Base-by-base conservation (phyloP, 2,329 filamentous ascomycete genomes). In the Thielaviopsis cerberus region DNA sequence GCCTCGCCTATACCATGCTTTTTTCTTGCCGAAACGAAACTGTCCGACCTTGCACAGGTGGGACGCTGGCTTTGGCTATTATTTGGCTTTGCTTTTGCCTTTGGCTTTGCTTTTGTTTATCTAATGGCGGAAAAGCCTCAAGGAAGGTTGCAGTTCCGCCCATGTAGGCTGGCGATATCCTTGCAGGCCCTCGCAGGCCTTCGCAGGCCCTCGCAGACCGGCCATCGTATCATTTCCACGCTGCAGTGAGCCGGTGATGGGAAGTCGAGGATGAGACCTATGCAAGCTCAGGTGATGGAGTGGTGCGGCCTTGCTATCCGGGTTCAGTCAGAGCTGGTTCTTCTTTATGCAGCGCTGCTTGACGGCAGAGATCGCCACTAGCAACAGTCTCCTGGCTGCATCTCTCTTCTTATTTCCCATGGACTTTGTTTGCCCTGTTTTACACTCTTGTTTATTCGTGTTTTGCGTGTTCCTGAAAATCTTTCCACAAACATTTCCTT, bases 1-100 rank as follows among this genome's bases (percentile, higher is more conserved):
- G 37, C 37, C 41, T 55, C 54, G 54, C 54, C 54, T 55, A 55
- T 55, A 55, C 54, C 27, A 50, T n/a, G 30, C 54, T 41, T 24
- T 45, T 55, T 25, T 50, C 24, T 45, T 55, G 25, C 26, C n/a
- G 41, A 48, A 48, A 48, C 41, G 41, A 48, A 48, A 48, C 41
- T 48, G 41, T 48, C 41, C 41, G 41, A 48, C 41, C 41, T 48
- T 20, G 41, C 41, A 48, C 41, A 48, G n/a, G 41, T 48, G 41
- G 10, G 15, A 41, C 34, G 15, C n/a, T 41, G 34, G n/a, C 4
- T 41, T 41, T 10, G 34, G n/a, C 15, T 13, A 41, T 13, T 30
- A 6, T 30, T 30, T 30, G n/a, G n/a, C n/a, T n/a, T n/a, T n/a
- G n/a, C n/a, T n/a, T n/a, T n/a, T n/a, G n/a, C n/a, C n/a, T n/a